Base-by-base conservation (phyloP, 495 filamentous ascomycete genomes). In the Aspergillus heteromorphus region DNA sequence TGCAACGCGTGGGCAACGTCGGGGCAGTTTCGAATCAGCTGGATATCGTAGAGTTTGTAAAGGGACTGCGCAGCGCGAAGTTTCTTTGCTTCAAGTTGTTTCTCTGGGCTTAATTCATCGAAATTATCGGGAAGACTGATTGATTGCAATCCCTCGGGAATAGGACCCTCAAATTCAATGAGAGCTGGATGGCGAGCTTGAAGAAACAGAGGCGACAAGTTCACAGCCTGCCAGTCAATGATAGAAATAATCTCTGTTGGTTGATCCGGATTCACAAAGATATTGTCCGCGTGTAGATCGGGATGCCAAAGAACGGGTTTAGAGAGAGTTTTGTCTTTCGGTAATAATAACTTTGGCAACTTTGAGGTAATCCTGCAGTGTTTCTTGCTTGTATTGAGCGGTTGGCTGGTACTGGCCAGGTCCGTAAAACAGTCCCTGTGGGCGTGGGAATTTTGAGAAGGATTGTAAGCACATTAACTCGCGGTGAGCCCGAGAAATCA, bases 191-290 rank as follows among this genome's bases (percentile, higher is more conserved):
- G 34, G 34, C 34, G 34, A 13, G 34, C 34, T 13, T 38, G 34
- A n/a, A 38, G 34, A 38, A 38, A 38, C 3, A 38, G 34, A 38
- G 34, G 34, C 34, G 34, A 38, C 13, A 38, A n/a, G 13, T 38
- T n/a, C 34, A 31, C 51, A 10, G 25, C 51, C 27, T 53, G 51
- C 51, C 51, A 53, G 17, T 45, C 51, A 17, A 53, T 53, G 7
- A 53, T 45, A 13, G 25, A 14, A 2, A 27, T 2, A 31, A 53
- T 45, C 23, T 53, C 2, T 17, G 23, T 34, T 45, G 34, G 34
- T 4, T n/a, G 8, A n/a, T 38, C 34, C 34, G 27, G 40, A 7
- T 45, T 36, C 1, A 53, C 40, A 18, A 53, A 53, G n/a, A 53
- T 53, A 29, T 53, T 45, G 9, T 45, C 51, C 9, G 5, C 16